Base-by-base conservation (phyloP, 2,329 filamentous ascomycete genomes). In the Fusarium heterosporum region DNA sequence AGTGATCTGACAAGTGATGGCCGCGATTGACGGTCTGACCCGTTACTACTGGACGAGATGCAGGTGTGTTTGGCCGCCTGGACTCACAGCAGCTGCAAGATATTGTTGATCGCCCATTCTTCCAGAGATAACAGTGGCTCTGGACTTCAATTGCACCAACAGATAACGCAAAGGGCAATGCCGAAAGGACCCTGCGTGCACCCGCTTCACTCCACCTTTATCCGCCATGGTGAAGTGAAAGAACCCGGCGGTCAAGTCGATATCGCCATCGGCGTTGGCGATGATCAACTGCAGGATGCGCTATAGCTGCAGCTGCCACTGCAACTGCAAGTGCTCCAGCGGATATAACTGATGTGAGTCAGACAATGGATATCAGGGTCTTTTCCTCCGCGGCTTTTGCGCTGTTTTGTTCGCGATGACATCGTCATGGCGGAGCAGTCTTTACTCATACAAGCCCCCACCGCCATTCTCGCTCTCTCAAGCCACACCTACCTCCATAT, bases 131-230 rank as follows among this genome's bases (percentile, higher is more conserved):
- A 58, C 58, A 64, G 53, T 59, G 53, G 46, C 17, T 60, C 32
- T 60, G 28, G 47, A 38, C 38, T 43, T 41, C 7, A 40, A 40
- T 50, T 43, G 34, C 43, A 54, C 60, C 47, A 64, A 41, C 42
- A 38, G 43, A 64, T 39, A 58, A 13, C 16, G 41, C 22, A 42
- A 26, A 42, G 38, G 38, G 45, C 38, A 50, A 40, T 53, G 39
- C 64, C 57, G 47, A 53, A 52, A 59, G 42, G 53, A 55, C 48
- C 45, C 45, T 67, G 52, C 42, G 41, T 63, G 59, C 64, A 60
- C 64, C 61, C 58, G 49, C 58, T 38, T 53, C 58, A 63, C 64
- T 58, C 64, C 64, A 60, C 64, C 58, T 51, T 64, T 66, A 64
- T 66, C 63, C 64, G 52, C 25, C 48, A 59, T 53, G 47, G 19